Percentiles rank a stretch among this genome's conserved stretches.
phyloP scores from a whole-genome alignment of 139 green algal species.

The Volvox reticuliferus region DNA sequence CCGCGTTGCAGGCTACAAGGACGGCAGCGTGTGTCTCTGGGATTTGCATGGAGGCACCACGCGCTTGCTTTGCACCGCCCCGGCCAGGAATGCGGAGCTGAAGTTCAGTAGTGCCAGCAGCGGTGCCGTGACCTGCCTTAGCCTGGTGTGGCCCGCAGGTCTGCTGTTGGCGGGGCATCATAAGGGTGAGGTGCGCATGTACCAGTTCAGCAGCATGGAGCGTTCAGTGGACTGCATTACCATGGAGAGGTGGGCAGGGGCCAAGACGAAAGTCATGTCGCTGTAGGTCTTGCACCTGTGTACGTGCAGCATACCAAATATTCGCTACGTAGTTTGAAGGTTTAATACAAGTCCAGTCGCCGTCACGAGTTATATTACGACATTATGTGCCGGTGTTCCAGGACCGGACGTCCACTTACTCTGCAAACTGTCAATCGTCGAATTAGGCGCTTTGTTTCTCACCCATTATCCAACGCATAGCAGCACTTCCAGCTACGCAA shows the following conservation, averaged over 20 bases:
- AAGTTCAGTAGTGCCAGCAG: background rate
- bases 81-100: background rate
- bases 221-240: constrained; percentile 25
- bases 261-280: too few relatives aligned
- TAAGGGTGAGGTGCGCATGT: constrained; percentile 53
- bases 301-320: too few relatives aligned
- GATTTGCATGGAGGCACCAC: constrained; percentile 50
- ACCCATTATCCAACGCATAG: too few relatives aligned
- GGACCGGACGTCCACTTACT: too few relatives aligned
- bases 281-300: background rate
- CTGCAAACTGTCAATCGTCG: too few relatives aligned
- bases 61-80: constrained; percentile 45
- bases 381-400: too few relatives aligned
- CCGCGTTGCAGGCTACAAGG: constrained; percentile 47
- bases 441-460: too few relatives aligned
- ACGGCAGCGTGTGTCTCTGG: constrained; percentile 64
- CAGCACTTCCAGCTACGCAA: too few relatives aligned
- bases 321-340: background rate
- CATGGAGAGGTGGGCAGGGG: constrained; percentile 5
- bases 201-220: constrained; percentile 53
- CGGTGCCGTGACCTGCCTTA: constrained; percentile 48
- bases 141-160: constrained; percentile 60
- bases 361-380: too few relatives aligned
- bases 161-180: constrained; percentile 58
- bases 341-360: too few relatives aligned